Conservation (phyloP, 768 basidiomycete species). For the Phlebiopsis gigantea region DNA sequence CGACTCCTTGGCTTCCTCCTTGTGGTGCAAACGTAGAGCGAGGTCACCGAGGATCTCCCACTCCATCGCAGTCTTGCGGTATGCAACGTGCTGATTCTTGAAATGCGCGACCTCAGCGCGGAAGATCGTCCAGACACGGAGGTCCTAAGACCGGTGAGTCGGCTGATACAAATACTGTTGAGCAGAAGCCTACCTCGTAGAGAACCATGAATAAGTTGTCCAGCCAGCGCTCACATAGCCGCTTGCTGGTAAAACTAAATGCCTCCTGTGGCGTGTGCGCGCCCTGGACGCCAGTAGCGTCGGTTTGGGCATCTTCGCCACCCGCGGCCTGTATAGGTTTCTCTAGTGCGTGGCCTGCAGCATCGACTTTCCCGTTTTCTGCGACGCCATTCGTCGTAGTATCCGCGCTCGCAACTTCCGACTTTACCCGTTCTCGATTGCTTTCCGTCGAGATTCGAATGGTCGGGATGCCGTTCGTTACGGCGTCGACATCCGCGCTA, state of each 20-base stretch:
- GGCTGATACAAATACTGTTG: neutral
- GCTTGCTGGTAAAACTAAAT: conserved; percentile 93
- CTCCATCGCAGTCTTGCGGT: conserved; percentile 93
- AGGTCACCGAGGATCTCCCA: conserved; percentile 99
- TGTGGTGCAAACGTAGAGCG: conserved; percentile 89
- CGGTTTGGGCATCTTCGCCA: conserved; percentile 22
- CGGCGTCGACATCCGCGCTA: conserved; percentile 23
- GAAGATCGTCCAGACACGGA: conserved; percentile 98
- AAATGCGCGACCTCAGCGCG: conserved; percentile 97
- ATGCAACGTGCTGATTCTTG: conserved; percentile 97
- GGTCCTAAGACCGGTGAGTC: conserved; percentile 58
- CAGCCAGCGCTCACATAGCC: conserved; percentile 95
- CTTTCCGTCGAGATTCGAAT: conserved; percentile 58
- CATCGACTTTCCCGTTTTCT: conserved; percentile 27
- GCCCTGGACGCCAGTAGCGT: conserved; percentile 11
- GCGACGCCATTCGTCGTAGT: conserved; percentile 33
- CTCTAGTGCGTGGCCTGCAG: conserved; percentile 29
- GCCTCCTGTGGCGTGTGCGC: conserved; percentile 40
- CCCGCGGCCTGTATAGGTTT: conserved; percentile 38
- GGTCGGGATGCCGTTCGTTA: conserved; percentile 40
- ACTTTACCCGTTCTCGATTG: conserved; percentile 32
- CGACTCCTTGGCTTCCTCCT: conserved; percentile 97
- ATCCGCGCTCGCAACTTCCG: conserved; percentile 24
- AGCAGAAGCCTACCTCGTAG: conserved; percentile 65
- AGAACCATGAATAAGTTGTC: conserved; percentile 98